A percentile compares a stretch with the other conserved stretches of the same genome.
Evolutionary conservation across 2,329 filamentous ascomycete genomes (phyloP).

Genomic region (Penicillium sclerotigenum): DNA sequence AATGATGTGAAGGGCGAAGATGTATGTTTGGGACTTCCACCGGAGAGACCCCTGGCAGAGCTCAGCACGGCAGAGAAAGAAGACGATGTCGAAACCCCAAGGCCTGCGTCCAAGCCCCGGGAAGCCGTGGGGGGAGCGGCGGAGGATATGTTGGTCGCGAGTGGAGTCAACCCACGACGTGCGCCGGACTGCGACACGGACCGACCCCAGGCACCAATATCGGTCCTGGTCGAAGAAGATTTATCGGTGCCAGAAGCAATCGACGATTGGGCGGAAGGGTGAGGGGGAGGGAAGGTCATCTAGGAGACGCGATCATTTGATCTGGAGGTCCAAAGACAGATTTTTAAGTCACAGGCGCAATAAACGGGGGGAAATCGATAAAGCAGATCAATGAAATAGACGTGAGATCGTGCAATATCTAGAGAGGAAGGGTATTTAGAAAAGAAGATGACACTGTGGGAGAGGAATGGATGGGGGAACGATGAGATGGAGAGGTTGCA

Average conservation of each 20-base stretch:
- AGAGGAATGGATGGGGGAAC: conserved; percentile 19
- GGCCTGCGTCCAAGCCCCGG: conserved; percentile 42
- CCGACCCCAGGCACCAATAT: conserved; percentile 58
- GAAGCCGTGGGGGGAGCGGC: conserved; percentile 42
- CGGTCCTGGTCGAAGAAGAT: conserved; percentile 44
- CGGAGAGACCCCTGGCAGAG: conserved; percentile 49
- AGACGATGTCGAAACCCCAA: conserved; percentile 48
- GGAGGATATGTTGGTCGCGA: conserved; percentile 52
- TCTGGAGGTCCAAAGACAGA: conserved; percentile 40
- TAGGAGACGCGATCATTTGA: conserved; percentile 54
- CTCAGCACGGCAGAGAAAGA: conserved; percentile 54
- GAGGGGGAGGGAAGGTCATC: conserved; percentile 57
- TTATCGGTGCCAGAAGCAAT: conserved; percentile 52
- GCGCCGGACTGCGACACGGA: conserved; percentile 53
- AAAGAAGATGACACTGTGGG: conserved; percentile 17
- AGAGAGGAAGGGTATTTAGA: conserved; percentile 7
- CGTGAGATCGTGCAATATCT: conserved; percentile 9
- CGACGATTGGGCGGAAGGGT: conserved; percentile 51
- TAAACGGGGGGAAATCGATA: conserved; percentile 16
- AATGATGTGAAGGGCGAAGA: conserved; percentile 55
- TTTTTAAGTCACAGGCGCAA: conserved; percentile 28
- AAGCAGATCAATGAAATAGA: conserved; percentile 11
- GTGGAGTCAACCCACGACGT: conserved; percentile 57
- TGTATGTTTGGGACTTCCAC: conserved; percentile 54
- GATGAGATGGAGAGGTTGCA: conserved; percentile 21